phyloP scores from a whole-genome alignment of 2,329 filamentous ascomycete species.

The Nemania abortiva region DNA sequence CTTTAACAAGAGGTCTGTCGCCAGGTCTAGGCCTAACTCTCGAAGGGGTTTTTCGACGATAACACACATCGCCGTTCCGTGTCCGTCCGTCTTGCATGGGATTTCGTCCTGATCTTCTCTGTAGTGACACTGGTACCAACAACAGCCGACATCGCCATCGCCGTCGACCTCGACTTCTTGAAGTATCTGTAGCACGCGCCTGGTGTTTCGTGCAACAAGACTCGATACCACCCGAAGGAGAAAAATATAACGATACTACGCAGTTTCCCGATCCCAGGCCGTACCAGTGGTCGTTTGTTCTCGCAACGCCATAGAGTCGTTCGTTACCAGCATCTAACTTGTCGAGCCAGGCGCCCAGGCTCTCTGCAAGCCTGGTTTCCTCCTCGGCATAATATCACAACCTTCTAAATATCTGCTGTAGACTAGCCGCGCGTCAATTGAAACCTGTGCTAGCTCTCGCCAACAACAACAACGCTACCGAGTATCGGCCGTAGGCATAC shows the following conservation, averaged over 20 bases:
- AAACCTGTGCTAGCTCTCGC: slow-evolving; percentile 7
- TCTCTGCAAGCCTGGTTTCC: neutral
- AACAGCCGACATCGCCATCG: slow-evolving; percentile 8
- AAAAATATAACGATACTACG: neutral
- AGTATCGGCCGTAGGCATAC: slow-evolving; percentile 1
- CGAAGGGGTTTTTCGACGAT: slow-evolving; percentile 2
- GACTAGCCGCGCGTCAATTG: slow-evolving; percentile 17
- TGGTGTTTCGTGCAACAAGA: neutral
- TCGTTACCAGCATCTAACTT: slow-evolving; percentile 2
- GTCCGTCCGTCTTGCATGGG: neutral
- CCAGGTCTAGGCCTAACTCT: neutral
- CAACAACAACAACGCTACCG: slow-evolving; percentile 2
- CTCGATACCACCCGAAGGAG: neutral
- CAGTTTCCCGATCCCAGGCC: neutral
- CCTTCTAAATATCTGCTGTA: slow-evolving; percentile 1
- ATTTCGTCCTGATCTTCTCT: neutral
- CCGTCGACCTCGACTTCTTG: neutral
- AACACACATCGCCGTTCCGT: slow-evolving; percentile 6
- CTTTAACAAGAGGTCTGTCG: neutral
- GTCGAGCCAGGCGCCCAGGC: neutral
- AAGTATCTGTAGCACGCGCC: neutral
- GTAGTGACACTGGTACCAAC: neutral
- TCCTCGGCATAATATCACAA: neutral
- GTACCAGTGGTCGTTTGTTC: neutral
- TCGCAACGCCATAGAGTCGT: slow-evolving; percentile 5